phyloP scores from a whole-genome alignment of 2,329 filamentous ascomycete species.

The Alternaria tenuissima region DNA sequence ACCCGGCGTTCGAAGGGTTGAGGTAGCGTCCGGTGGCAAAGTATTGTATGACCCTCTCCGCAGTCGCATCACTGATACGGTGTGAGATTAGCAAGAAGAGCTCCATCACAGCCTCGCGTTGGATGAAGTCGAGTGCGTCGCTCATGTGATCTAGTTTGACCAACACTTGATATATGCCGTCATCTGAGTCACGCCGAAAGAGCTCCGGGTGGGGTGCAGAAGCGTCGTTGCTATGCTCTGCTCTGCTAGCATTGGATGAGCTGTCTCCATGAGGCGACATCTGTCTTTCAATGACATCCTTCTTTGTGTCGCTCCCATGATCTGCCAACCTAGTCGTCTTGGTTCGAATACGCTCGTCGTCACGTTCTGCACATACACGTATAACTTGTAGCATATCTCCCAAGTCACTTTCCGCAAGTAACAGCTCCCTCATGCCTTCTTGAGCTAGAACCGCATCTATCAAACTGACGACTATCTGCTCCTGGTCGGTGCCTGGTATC shows the following conservation, averaged over 20 bases:
- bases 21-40: conserved; percentile 74
- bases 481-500: conserved; percentile 37
- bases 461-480: conserved; percentile 63
- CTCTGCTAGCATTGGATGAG: conserved; percentile 16
- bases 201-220: conserved; percentile 14
- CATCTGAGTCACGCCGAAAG: conserved; percentile 27
- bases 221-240: conserved; percentile 25
- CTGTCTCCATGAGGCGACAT: conserved; percentile 17
- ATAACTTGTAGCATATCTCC: conserved; percentile 67
- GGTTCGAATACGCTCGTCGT: conserved; percentile 35
- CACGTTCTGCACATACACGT: conserved; percentile 58
- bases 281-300: conserved; percentile 25
- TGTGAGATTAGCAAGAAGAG: conserved; percentile 71
- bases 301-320: conserved; percentile 57
- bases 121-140: conserved; percentile 62
- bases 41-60: conserved; percentile 70
- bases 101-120: conserved; percentile 70
- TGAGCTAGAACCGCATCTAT: conserved; percentile 51
- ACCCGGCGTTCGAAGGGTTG: conserved; percentile 73
- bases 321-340: conserved; percentile 19
- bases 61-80: conserved; percentile 70
- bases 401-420: conserved; percentile 74
- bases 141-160: conserved; percentile 41
- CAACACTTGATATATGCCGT: conserved; percentile 40
- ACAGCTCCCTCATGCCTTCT: conserved; percentile 62